Evolutionary conservation across 495 filamentous ascomycete species (phyloP).

Genomic region (Xylona heveae): DNA sequence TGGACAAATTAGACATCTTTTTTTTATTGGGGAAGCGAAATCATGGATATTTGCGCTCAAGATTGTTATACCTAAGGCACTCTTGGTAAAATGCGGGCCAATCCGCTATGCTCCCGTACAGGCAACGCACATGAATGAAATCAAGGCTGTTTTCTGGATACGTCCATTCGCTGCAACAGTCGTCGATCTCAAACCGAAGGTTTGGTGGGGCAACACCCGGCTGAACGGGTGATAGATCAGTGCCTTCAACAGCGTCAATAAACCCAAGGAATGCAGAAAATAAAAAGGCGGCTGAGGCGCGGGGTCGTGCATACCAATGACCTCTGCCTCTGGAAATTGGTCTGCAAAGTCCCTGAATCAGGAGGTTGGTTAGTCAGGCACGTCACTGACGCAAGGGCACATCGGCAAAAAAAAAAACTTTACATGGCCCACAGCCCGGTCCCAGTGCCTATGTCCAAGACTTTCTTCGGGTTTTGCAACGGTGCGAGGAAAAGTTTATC

Average conservation of each 20-base stretch:
- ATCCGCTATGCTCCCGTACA: too few relatives aligned
- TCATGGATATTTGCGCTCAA: not conserved
- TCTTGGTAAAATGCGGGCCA: too few relatives aligned
- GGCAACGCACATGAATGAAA: conserved; percentile 10
- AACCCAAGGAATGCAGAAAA: too few relatives aligned
- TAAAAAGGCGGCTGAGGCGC: conserved; percentile 40
- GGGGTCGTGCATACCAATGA: not conserved
- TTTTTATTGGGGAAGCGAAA: too few relatives aligned
- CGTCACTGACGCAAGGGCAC: too few relatives aligned
- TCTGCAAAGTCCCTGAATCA: too few relatives aligned
- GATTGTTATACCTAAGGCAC: too few relatives aligned
- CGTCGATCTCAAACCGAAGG: conserved; percentile 13
- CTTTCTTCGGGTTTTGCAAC: conserved; percentile 10
- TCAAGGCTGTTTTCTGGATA: conserved; percentile 9
- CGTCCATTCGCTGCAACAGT: conserved; percentile 8
- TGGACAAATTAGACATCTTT: conserved; percentile 2
- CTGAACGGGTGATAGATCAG: conserved; percentile 3
- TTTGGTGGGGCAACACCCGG: conserved; percentile 6
- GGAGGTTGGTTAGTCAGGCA: too few relatives aligned
- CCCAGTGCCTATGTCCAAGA: conserved; percentile 16
- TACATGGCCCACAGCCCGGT: conserved; percentile 17
- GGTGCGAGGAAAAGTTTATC: conserved; percentile 14
- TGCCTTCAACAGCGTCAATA: too few relatives aligned
- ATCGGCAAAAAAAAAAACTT: too few relatives aligned
- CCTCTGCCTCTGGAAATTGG: too few relatives aligned